These are phyloP conservation scores for Fusarium pseudocircinatum DNA, from an alignment of 2,329 filamentous ascomycete species.

Conservation along the genomic window DNA sequence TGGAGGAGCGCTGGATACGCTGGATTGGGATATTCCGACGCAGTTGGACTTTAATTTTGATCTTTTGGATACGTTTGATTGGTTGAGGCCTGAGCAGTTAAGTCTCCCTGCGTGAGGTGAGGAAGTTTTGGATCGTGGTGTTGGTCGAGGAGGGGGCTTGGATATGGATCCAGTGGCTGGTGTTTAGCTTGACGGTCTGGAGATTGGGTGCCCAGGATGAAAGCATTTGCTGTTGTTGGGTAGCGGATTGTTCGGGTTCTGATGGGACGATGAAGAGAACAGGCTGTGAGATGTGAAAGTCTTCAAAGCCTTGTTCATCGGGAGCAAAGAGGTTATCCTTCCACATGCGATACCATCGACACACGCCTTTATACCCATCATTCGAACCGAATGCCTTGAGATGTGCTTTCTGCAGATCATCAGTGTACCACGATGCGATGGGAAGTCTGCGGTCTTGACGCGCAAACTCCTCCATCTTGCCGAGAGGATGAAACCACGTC, in stretches of 20 bases:
- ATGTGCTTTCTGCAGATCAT: conserved; percentile 37
- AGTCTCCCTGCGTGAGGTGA: conserved; percentile 1
- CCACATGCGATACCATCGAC: conserved; percentile 47
- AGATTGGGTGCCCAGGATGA: conserved; percentile 46
- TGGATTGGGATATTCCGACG: conserved; percentile 50
- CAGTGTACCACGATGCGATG: conserved; percentile 42
- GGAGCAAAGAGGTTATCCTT: conserved; percentile 39
- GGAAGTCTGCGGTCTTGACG: conserved; percentile 26
- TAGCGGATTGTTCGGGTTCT: conserved; percentile 13
- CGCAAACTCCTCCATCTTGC: conserved; percentile 45
- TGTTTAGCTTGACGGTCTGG: conserved; percentile 48
- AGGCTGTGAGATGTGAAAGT: conserved; percentile 28
- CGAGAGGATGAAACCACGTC: conserved; percentile 42
- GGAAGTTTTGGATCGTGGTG: conserved; percentile 34
- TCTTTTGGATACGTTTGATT: conserved; percentile 60
- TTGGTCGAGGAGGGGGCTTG: conserved; percentile 43
- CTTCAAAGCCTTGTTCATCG: conserved; percentile 40
- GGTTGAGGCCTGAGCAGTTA: conserved; percentile 47
- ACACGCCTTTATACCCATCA: conserved; percentile 46
- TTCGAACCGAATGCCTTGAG: conserved; percentile 30
- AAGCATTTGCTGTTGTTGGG: conserved; percentile 43
- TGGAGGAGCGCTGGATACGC: conserved; percentile 36
- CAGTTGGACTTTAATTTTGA: conserved; percentile 56
- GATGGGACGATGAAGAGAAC: conserved; percentile 38
- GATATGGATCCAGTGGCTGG: conserved; percentile 50